Evolutionary conservation across 257 asterid species (phyloP).

Genomic region (Coffea eugenioides): DNA sequence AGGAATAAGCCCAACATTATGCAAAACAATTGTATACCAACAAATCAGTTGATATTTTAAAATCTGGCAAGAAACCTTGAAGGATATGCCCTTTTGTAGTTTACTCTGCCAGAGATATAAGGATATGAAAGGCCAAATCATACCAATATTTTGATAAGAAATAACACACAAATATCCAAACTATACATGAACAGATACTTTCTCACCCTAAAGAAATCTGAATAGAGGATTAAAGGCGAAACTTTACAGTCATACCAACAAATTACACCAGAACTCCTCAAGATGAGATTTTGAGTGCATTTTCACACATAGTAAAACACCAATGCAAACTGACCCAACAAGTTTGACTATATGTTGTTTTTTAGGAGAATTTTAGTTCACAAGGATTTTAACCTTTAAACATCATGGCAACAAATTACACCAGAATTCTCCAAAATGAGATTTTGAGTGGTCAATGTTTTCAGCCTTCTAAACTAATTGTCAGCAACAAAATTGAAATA

Average conservation of each 20-base stretch:
- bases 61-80: neutral
- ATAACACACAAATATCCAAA: neutral
- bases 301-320: neutral
- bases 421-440: neutral
- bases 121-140: neutral
- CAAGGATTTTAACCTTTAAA: neutral
- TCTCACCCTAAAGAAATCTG: neutral
- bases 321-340: neutral
- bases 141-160: neutral
- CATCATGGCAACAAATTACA: neutral
- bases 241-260: no score
- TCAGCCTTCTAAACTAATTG: neutral
- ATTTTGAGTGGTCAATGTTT: neutral
- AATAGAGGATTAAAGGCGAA: neutral
- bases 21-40: neutral
- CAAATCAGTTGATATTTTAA: neutral
- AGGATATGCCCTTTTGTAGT: neutral
- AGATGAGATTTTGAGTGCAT: no score
- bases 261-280: no score
- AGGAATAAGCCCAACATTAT: neutral
- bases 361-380: neutral
- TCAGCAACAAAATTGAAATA: neutral
- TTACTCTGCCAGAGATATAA: neutral
- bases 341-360: neutral
- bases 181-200: neutral